phyloP scores from a whole-genome alignment of 106 monocot species.

The Dendrobium huoshanense region DNA sequence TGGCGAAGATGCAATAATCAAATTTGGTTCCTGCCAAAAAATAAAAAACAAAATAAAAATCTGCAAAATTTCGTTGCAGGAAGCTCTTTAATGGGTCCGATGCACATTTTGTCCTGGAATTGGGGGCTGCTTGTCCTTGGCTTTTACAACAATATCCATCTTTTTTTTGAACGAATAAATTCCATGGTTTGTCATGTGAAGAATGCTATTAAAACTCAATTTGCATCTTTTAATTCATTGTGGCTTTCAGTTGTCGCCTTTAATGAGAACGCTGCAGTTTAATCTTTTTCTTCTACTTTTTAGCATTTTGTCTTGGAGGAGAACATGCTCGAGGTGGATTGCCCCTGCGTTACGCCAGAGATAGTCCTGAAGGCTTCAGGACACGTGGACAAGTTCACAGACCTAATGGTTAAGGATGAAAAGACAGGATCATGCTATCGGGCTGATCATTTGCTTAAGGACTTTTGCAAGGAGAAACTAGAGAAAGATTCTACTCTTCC shows the following conservation, averaged over 20 bases:
- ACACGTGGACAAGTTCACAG: constrained; percentile 95
- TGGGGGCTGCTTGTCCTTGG: background rate
- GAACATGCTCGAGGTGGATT: constrained; percentile 90
- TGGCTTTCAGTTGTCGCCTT: background rate
- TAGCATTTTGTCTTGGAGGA: constrained; percentile 98
- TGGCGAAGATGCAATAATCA: background rate
- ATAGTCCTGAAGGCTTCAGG: constrained; percentile 85
- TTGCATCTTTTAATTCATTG: background rate
- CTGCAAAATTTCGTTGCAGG: background rate
- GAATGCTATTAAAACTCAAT: background rate
- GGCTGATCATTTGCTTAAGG: constrained; percentile 90
- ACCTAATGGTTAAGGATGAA: constrained; percentile 98
- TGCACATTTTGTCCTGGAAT: background rate
- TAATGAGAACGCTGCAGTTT: background rate
- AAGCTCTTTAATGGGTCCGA: background rate
- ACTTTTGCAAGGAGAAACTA: constrained; percentile 87
- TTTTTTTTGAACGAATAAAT: background rate
- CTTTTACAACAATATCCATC: background rate
- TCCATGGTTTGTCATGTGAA: background rate
- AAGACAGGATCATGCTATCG: constrained; percentile 86
- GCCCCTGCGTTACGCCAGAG: constrained; percentile 95
- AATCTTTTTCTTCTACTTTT: background rate
- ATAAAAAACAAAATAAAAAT: background rate
- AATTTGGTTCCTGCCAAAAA: background rate
- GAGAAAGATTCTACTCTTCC: constrained; percentile 79